Conservation (phyloP, 2,329 filamentous ascomycete species). For the Anthostomella pinea region DNA sequence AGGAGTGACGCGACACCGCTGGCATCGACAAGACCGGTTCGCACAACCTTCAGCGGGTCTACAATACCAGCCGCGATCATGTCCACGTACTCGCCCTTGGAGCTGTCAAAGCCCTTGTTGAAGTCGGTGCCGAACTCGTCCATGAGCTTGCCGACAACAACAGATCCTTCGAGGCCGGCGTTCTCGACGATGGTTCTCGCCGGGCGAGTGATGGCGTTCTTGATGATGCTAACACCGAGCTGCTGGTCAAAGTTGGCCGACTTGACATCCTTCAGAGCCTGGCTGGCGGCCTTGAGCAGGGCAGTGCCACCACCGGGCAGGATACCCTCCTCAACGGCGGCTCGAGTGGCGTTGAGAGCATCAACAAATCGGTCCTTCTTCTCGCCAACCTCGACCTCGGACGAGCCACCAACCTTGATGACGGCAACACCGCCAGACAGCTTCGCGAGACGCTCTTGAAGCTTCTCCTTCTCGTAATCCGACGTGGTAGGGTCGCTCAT, state of each 20-base stretch:
- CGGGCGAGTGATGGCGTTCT: constrained; percentile 95
- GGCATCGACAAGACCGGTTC: constrained; percentile 90
- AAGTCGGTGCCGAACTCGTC: constrained; percentile 91
- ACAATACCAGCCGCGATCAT: constrained; percentile 98
- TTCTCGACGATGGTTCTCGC: constrained; percentile 97
- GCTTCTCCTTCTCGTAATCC: constrained; percentile 99
- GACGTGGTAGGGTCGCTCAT: constrained; percentile 91
- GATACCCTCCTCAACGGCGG: constrained; percentile 98
- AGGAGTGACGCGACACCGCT: constrained; percentile 95
- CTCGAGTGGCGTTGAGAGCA: constrained; percentile 94
- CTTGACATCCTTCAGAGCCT: constrained; percentile 82
- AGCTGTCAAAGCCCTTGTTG: constrained; percentile 96
- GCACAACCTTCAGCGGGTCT: constrained; percentile 98
- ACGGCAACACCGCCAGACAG: constrained; percentile 98
- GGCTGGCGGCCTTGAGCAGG: constrained; percentile 92
- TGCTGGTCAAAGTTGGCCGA: constrained; percentile 97
- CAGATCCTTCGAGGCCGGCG: constrained; percentile 90
- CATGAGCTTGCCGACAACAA: constrained; percentile 95
- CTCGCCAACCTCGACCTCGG: constrained; percentile 97
- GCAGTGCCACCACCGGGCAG: constrained; percentile 97
- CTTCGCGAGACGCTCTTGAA: constrained; percentile 99
- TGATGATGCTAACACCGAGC: constrained; percentile 95
- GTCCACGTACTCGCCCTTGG: constrained; percentile 97
- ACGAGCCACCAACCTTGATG: constrained; percentile 97
- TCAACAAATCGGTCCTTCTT: constrained; percentile 99